Evolutionary conservation across 768 basidiomycete genomes (phyloP).

Genomic region (Tylopilus subfusipes): DNA sequence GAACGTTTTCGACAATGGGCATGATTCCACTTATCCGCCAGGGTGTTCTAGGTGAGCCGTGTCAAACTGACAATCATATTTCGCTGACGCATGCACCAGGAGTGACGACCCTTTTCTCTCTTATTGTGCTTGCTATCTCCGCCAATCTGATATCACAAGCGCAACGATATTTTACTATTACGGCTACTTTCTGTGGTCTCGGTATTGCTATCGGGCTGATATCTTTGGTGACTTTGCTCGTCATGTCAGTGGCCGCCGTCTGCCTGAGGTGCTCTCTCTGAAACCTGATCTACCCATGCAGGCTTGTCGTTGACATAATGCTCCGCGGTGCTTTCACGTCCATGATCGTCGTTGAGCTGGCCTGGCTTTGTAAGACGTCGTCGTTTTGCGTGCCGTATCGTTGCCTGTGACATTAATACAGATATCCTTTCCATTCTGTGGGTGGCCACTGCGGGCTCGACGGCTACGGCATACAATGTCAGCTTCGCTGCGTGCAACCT

Average conservation of each 20-base stretch:
- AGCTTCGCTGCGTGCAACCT: conserved; percentile 12
- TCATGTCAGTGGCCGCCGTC: conserved; percentile 20
- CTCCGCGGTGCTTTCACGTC: conserved; percentile 39
- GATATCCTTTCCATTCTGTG: conserved; percentile 38
- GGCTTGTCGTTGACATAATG: conserved; percentile 34
- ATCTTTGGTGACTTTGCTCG: conserved; percentile 29
- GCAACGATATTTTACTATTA: not conserved
- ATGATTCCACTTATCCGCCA: conserved; percentile 15
- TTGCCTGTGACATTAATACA: conserved; percentile 9
- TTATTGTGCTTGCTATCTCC: conserved; percentile 31
- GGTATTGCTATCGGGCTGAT: conserved; percentile 28
- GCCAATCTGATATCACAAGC: conserved; percentile 28
- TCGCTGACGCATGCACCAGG: conserved; percentile 12
- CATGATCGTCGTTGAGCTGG: conserved; percentile 36
- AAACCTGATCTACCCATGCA: conserved; percentile 12
- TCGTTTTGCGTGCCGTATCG: not conserved
- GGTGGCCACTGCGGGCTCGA: conserved; percentile 35
- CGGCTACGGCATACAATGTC: conserved; percentile 9
- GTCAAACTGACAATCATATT: not conserved
- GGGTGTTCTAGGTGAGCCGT: conserved; percentile 20
- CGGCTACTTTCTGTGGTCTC: conserved; percentile 25
- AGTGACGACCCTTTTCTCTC: conserved; percentile 19
- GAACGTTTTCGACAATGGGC: conserved; percentile 8
- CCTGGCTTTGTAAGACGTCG: conserved; percentile 34
- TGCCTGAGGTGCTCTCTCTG: not conserved